Conservation (phyloP, 495 filamentous ascomycete species). For the Evernia prunastri region DNA sequence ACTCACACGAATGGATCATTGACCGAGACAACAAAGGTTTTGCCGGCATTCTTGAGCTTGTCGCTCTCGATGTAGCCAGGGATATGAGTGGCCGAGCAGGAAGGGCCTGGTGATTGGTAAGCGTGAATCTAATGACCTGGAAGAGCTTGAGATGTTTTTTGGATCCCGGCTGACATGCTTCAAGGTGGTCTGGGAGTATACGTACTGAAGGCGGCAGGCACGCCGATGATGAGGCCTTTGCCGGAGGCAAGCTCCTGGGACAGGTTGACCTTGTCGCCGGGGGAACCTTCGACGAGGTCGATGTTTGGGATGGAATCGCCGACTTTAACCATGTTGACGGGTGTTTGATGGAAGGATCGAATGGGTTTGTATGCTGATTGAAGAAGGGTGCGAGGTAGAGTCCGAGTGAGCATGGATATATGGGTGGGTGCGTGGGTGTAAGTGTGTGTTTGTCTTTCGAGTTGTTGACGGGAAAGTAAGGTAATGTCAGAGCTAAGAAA, state of each 20-base stretch:
- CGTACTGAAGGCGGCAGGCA: constrained; percentile 82
- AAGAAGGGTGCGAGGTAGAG: constrained; percentile 5
- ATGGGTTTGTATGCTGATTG: background rate
- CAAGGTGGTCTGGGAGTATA: constrained; percentile 23
- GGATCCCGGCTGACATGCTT: background rate
- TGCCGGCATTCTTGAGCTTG: constrained; percentile 64
- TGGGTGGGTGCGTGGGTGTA: background rate
- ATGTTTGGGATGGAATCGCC: constrained; percentile 60
- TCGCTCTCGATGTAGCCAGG: constrained; percentile 75
- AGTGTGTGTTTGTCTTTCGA: background rate
- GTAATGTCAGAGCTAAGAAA: background rate
- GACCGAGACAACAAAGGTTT: constrained; percentile 81
- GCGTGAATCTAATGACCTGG: background rate
- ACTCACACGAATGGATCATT: constrained; percentile 95
- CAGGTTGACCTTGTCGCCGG: constrained; percentile 82
- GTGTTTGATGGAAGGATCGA: constrained; percentile 19
- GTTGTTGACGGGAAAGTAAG: background rate
- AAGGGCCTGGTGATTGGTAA: constrained; percentile 42
- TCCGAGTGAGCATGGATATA: constrained; percentile 17
- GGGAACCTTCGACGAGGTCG: constrained; percentile 53
- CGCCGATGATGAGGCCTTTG: constrained; percentile 77
- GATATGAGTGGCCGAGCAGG: constrained; percentile 73
- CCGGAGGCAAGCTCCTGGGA: constrained; percentile 61
- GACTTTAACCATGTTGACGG: constrained; percentile 46
- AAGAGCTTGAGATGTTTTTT: constrained; percentile 5